phyloP scores from a whole-genome alignment of 2,329 filamentous ascomycete genomes.

The Lachnellula arida region DNA sequence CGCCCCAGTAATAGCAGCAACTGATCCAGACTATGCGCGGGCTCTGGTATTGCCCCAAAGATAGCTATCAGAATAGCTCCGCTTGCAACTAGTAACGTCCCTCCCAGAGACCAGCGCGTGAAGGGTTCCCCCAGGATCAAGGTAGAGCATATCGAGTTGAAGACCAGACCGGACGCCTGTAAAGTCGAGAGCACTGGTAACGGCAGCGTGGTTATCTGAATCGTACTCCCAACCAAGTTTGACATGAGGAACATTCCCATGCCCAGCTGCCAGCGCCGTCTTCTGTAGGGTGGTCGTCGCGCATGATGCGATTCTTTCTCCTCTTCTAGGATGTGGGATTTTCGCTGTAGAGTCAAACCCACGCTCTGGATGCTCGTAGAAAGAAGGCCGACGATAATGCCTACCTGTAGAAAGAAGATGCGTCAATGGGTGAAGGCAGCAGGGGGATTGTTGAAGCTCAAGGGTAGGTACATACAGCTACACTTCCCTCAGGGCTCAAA shows the following conservation, averaged over 20 bases:
- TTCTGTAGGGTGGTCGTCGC: constrained; percentile 80
- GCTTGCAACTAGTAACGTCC: constrained; percentile 79
- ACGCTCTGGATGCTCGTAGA: constrained; percentile 94
- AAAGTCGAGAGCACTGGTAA: constrained; percentile 91
- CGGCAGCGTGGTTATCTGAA: constrained; percentile 94
- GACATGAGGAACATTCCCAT: constrained; percentile 97
- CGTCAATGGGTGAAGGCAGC: constrained; percentile 10
- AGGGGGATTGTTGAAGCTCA: neutral
- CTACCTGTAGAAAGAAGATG: constrained; percentile 54
- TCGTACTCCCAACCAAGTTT: constrained; percentile 90
- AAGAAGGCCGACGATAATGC: constrained; percentile 85
- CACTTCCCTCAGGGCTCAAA: constrained; percentile 72
- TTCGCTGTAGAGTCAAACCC: constrained; percentile 91
- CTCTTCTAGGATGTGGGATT: constrained; percentile 97
- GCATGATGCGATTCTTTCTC: constrained; percentile 75
- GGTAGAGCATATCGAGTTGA: constrained; percentile 97
- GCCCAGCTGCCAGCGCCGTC: constrained; percentile 91
- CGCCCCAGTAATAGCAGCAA: constrained; percentile 71
- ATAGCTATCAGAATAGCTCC: constrained; percentile 90
- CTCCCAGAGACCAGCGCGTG: constrained; percentile 85
- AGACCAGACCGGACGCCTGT: constrained; percentile 92
- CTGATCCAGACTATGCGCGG: constrained; percentile 81
- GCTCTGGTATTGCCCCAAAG: constrained; percentile 91
- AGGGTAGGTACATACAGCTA: constrained; percentile 56
- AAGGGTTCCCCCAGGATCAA: constrained; percentile 91